Base-by-base conservation (phyloP, 768 basidiomycete species). In the Mycena galopus region DNA sequence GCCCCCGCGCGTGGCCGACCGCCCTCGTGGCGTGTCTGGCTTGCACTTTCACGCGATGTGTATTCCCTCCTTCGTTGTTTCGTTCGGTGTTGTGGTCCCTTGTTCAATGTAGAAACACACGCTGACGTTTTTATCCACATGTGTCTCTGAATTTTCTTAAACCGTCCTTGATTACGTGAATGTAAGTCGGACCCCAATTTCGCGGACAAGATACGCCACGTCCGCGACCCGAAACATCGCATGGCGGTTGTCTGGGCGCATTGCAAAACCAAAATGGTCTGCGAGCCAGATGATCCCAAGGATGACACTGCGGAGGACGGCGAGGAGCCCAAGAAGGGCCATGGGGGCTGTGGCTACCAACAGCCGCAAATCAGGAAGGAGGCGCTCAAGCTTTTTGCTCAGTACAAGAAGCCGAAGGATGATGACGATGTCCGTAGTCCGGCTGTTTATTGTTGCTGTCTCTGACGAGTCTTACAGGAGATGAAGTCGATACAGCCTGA, bases 261-360 rank as follows among this genome's bases (percentile, higher is more conserved):
- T 79, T 96, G 95, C 91, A 96, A 96, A 83, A 88, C 91, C 74
- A 97, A 94, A 84, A 96, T 88, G 87, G 78, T 88, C 56, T 99
- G 97, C 87, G 96, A 96, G 77, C 84, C 95, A 77, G 95, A 97
- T 82, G 93, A 95, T 50, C 89, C 92, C 60, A 94, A 95, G 81
- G 95, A 96, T 73, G 96, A 96, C 77, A 91, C 89, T 68, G 93
- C 89, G 33, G 92, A 90, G 37, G 91, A 89, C 17, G 85, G 83
- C 44, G 92, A 91, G 47, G 95, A 95, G 73, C 86, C 89, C 57
- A 95, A 95, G 85, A 94, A 92, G 78, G 95, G 96, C 2, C 98
- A 99, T 72, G 97, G 96, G n/a, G 98, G 98, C 19, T 99, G 98
- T 82, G 98, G 98, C 53, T 95, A 96, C 78, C 82, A 88, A 30